Base-by-base conservation (phyloP, 2,329 filamentous ascomycete species). In the Beauveria pseudobassiana region DNA sequence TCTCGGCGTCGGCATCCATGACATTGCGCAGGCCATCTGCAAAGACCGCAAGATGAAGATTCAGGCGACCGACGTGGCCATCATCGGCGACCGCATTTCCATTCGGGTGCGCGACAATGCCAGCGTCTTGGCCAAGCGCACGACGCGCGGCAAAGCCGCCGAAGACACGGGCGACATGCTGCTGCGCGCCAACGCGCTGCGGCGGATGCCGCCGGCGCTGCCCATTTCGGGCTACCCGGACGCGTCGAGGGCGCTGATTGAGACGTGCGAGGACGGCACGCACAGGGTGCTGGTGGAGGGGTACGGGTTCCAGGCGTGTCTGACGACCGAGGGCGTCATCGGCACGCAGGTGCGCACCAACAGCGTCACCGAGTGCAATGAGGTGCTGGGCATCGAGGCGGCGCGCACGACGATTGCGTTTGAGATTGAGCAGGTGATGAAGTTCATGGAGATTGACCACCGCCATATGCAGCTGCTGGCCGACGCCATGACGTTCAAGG, bases 401-500 rank as follows among this genome's bases (percentile, higher is more conserved):
- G 95, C 95, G 3, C 87, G 93, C 63, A 84, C 83, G 3, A 96
- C 93, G 7, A 98, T 99, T 70, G 90, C 95, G 55, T 80, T 84
- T 51, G 95, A 99, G 78, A 98, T 99, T 69, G 83, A 82, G 59
- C 82, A 83, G 58, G 95, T 98, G 71, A 99, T 98, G 93, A 85
- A 85, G 42, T 87, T 88, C 72, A 97, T 99, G 92, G 87, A 86
- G 74, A 98, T 99, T 69, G 95, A 99, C 75, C 93, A 93, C 50
- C 90, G 95, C 61, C 95, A 99, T 77, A 98, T 99, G 92, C 89
- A 97, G 73, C 83, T 99, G 20, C 85, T 99, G 1, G 93, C 95
- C 12, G 95, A 99, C 70, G 93, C 97, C 59, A 99, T 99, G 95
- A 98, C 95, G 1, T 98, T 93, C 82, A 98, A 97, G 78, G 95